Conservation (phyloP, 805 yeast species). For the Candida lessepsii region DNA sequence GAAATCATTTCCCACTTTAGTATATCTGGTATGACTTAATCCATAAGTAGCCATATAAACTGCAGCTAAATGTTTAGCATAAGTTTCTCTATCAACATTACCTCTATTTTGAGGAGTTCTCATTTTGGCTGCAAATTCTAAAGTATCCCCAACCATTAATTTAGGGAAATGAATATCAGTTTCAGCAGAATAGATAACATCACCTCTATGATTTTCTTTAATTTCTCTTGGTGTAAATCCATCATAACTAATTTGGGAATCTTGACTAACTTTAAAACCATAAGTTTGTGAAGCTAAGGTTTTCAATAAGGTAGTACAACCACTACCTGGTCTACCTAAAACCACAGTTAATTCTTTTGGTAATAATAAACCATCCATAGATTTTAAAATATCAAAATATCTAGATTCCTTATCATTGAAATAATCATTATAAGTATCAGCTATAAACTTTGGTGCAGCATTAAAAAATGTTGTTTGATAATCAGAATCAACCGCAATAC, state of each 20-base stretch:
- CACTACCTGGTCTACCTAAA: constrained; percentile 41
- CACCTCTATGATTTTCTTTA: constrained; percentile 30
- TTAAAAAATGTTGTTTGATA: constrained; percentile 57
- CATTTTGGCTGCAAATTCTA: constrained; percentile 52
- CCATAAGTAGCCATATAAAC: constrained; percentile 47
- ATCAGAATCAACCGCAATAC: constrained; percentile 62
- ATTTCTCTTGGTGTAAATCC: constrained; percentile 31
- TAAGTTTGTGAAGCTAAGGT: constrained; percentile 36
- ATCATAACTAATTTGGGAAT: constrained; percentile 31
- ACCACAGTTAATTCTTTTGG: constrained; percentile 40
- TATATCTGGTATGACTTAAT: constrained; percentile 52
- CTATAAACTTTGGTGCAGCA: constrained; percentile 23
- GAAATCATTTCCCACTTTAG: constrained; percentile 62
- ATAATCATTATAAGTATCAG: constrained; percentile 1
- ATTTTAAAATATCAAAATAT: constrained; percentile 27
- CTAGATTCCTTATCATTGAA: constrained; percentile 7
- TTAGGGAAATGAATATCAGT: constrained; percentile 56
- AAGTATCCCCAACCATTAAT: constrained; percentile 52
- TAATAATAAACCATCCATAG: constrained; percentile 22
- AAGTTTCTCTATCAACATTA: constrained; percentile 29
- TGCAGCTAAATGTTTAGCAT: constrained; percentile 39
- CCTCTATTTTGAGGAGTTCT: constrained; percentile 41
- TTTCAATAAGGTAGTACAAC: constrained; percentile 39
- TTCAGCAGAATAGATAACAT: constrained; percentile 47
- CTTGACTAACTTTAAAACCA: constrained; percentile 33